phyloP scores from a whole-genome alignment of 2,329 filamentous ascomycete genomes.

The Ophiostoma montium region DNA sequence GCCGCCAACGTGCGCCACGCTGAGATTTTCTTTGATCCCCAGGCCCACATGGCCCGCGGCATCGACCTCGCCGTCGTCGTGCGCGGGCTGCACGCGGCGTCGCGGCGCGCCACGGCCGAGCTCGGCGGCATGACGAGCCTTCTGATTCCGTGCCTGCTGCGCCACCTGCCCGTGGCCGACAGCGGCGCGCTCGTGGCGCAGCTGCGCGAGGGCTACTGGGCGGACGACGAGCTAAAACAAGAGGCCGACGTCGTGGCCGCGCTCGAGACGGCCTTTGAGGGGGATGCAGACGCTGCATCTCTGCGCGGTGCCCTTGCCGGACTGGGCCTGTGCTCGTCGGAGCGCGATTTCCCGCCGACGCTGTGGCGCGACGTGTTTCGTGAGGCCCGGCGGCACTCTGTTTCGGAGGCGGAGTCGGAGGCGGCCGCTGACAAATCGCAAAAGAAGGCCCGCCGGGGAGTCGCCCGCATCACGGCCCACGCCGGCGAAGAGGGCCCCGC shows the following conservation, averaged over 20 bases:
- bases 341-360: conserved; percentile 26
- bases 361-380: conserved; percentile 49
- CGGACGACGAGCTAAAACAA: not conserved
- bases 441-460: conserved; percentile 24
- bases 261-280: conserved; percentile 2
- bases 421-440: too few species aligned
- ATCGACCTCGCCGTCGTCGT: conserved; percentile 51
- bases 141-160: conserved; percentile 58
- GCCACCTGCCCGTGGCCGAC: conserved; percentile 50
- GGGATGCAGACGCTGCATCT: not conserved
- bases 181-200: conserved; percentile 32
- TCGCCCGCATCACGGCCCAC: conserved; percentile 48
- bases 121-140: conserved; percentile 46
- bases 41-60: conserved; percentile 53
- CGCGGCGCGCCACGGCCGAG: conserved; percentile 43
- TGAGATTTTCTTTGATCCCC: conserved; percentile 71
- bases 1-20: conserved; percentile 54
- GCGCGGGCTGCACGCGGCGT: conserved; percentile 45
- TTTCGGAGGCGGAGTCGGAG: conserved; percentile 27
- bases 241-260: conserved; percentile 3
- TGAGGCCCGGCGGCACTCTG: conserved; percentile 25
- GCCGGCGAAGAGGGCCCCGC: conserved; percentile 63
- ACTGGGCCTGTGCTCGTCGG: conserved; percentile 19
- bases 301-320: conserved; percentile 14
- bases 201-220: conserved; percentile 29